Evolutionary conservation across 2,329 filamentous ascomycete species (phyloP), one percentile per base, ranked within the genome.

Genomic region (Colletotrichum australisinense): DNA sequence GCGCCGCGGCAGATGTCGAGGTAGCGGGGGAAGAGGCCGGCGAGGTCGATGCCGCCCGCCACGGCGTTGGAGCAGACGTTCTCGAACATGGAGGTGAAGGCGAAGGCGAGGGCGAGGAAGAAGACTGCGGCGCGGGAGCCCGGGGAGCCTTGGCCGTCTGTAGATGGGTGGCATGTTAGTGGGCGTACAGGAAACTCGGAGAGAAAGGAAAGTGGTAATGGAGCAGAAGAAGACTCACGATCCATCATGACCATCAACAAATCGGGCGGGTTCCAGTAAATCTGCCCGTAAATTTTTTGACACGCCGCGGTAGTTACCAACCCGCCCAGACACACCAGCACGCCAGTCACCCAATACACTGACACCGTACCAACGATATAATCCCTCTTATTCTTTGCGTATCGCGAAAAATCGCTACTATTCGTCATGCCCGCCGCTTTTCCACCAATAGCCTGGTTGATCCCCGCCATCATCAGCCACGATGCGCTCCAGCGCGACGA

Each of bases 281-380:
- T 77, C 26, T 81, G 78, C 8, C 73, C 81, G 65, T 83, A 80
- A 5, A 80, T 77, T 2, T 80, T 77, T 65, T 84, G 82, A 0
- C 82, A 83, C 0, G 83, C 83, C 0, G 83, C 81, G 0, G 82
- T 84, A 14, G 84, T 82, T 0, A 85, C 69, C 12, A 85, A 83
- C 0, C 83, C 84, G 7, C 84, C 80, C 5, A 85, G 75, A 1
- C 81, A 80, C 1, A 79, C 79, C 1, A 80, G 71, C 30, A 81
- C 81, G 30, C 79, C 79, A 55, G 82, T 83, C 0, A 84, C 53
- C 1, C 82, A 82, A 12, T 82, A 81, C 0, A 80, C 77, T 11
- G 83, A 62, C 0, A 77, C 75, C 59, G 84, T 82, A 1, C 82
- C 83, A 75, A 79, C 79, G n/a, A 83, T 78, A 5, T 82, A 81